Evolutionary conservation across 768 basidiomycete species (phyloP).

Genomic region (Mycena vulgaris): DNA sequence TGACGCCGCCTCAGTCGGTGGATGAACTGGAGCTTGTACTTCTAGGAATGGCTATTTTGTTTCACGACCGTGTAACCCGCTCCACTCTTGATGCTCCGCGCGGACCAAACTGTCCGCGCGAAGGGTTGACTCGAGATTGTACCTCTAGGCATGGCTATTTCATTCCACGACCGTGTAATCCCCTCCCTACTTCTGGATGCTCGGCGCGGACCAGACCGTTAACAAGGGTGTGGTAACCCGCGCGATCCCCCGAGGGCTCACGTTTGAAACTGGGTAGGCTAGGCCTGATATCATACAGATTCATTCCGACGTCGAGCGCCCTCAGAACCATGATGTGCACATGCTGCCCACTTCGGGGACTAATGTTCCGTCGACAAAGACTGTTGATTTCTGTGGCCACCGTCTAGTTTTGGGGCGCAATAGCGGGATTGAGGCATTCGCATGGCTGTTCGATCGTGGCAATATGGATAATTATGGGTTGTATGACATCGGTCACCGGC

Average conservation of each 20-base stretch:
- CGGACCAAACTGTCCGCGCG: too few relatives aligned
- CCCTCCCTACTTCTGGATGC: not conserved
- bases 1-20: not conserved
- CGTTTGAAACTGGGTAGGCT: not conserved
- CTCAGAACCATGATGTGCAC: not conserved
- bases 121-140: too few relatives aligned
- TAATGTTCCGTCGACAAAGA: too few relatives aligned
- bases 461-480: too few relatives aligned
- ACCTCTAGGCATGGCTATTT: not conserved
- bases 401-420: not conserved
- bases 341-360: not conserved
- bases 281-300: not conserved
- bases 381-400: too few relatives aligned
- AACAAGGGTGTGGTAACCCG: too few relatives aligned
- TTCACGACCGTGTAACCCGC: not conserved
- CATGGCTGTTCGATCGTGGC: not conserved
- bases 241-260: not conserved
- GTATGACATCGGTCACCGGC: too few relatives aligned
- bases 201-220: not conserved
- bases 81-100: not conserved
- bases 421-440: not conserved
- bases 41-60: not conserved
- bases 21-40: conserved; percentile 3
- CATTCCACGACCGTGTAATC: not conserved
- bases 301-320: not conserved